Conservation (phyloP, 331 rosid genomes). For the Saraca asoca region DNA sequence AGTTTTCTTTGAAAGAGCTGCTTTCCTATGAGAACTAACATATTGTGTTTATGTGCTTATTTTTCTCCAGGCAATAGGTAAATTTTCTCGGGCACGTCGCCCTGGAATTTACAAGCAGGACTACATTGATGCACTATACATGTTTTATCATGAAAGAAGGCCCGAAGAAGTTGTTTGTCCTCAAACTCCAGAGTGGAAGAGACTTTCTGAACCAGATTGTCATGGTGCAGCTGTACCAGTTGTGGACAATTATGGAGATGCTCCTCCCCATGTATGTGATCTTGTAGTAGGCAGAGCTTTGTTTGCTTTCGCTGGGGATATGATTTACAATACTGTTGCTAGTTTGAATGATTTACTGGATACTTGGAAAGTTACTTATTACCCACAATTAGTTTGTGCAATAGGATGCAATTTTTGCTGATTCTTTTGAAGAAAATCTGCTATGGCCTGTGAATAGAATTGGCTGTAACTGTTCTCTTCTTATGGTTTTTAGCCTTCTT, state of each 20-base stretch:
- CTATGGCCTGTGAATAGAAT: conserved; percentile 20
- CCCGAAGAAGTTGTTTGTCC: conserved; percentile 79
- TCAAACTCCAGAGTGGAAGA: conserved; percentile 91
- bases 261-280: conserved; percentile 56
- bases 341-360: conserved; percentile 31
- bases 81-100: conserved; percentile 71
- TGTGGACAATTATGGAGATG: conserved; percentile 58
- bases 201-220: conserved; percentile 69
- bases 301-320: conserved; percentile 14
- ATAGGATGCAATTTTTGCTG: conserved; percentile 11
- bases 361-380: conserved; percentile 12
- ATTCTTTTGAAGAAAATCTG: conserved; percentile 17
- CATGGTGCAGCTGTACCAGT: conserved; percentile 61
- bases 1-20: conserved; percentile 22
- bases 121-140: conserved; percentile 75
- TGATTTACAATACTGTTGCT: conserved; percentile 24
- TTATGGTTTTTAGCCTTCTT: conserved; percentile 1
- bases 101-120: conserved; percentile 97
- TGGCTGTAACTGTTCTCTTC: conserved; percentile 6
- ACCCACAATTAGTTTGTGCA: conserved; percentile 17
- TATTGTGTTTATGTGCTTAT: conserved; percentile 19
- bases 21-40: conserved; percentile 2
- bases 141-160: conserved; percentile 75
- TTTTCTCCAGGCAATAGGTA: conserved; percentile 64
- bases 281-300: conserved; percentile 8